phyloP scores from a whole-genome alignment of 306 rosid species.

The Trifolium fragiferum region DNA sequence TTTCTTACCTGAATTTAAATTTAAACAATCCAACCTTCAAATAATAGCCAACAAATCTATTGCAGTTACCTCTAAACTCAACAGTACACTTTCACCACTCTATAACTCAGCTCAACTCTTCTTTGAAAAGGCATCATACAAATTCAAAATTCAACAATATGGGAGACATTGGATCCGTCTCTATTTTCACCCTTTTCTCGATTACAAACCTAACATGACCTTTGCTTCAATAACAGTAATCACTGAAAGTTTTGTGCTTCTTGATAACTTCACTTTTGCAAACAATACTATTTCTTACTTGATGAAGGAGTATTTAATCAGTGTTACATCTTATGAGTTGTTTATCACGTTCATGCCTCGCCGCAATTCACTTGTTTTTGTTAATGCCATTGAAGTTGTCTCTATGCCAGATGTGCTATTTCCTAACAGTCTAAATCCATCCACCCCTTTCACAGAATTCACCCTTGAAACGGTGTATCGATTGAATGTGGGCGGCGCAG shows the following conservation, averaged over 20 bases:
- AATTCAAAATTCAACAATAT: neutral
- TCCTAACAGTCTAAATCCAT: no score
- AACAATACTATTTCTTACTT: neutral
- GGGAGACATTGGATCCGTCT: conserved; percentile 22
- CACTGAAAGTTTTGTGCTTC: neutral
- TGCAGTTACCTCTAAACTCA: neutral
- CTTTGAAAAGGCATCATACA: conserved; percentile 3
- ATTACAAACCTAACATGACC: conserved; percentile 3
- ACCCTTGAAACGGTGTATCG: no score
- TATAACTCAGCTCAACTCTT: conserved; percentile 2
- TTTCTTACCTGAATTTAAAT: neutral
- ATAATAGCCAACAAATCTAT: neutral
- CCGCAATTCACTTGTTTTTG: no score
- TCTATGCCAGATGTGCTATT: no score
- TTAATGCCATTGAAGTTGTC: no score
- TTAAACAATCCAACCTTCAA: neutral
- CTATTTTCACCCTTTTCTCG: conserved; percentile 21
- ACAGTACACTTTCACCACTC: neutral
- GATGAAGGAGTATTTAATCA: conserved; percentile 3
- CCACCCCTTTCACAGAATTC: no score
- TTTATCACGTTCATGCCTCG: no score
- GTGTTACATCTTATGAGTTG: neutral
- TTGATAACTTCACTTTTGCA: neutral
- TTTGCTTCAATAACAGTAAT: conserved; percentile 10
- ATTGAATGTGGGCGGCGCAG: no score